Evolutionary conservation across 306 rosid genomes (phyloP).

Genomic region (Acmispon strigosus): DNA sequence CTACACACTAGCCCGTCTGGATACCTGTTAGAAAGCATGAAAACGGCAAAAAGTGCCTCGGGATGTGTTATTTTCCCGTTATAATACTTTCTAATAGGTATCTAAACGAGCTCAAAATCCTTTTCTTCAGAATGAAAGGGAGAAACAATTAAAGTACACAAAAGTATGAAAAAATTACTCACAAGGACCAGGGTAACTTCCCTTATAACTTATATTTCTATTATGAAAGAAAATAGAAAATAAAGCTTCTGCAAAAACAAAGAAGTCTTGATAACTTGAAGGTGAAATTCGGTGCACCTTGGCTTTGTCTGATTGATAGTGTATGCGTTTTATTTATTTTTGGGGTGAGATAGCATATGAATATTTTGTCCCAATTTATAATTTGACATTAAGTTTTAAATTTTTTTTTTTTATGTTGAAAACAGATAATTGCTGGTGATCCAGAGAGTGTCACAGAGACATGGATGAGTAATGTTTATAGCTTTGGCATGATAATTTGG

Average conservation of each 20-base stretch:
- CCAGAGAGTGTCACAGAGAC: constrained; percentile 83
- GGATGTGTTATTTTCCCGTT: no score
- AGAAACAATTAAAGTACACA: background rate
- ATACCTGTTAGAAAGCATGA: no score
- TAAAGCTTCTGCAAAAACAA: background rate
- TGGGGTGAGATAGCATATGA: background rate
- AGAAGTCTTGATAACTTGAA: background rate
- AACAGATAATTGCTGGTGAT: constrained; percentile 84
- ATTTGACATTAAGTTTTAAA: background rate
- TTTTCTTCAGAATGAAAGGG: background rate
- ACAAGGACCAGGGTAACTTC: background rate
- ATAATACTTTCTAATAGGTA: no score
- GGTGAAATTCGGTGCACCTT: background rate
- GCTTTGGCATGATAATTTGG: constrained; percentile 87
- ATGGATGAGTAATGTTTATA: constrained; percentile 88
- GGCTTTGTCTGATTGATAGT: background rate
- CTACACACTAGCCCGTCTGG: no score
- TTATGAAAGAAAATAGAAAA: background rate
- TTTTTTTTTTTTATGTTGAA: background rate
- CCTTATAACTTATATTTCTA: background rate
- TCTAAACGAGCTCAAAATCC: no score
- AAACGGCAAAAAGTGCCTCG: no score
- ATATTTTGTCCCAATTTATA: background rate
- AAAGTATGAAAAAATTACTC: background rate
- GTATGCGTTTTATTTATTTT: background rate